Evolutionary conservation across 2,329 filamentous ascomycete genomes (phyloP), one percentile per base, ranked within the genome.

Genomic region (Cladosporium colombiae): DNA sequence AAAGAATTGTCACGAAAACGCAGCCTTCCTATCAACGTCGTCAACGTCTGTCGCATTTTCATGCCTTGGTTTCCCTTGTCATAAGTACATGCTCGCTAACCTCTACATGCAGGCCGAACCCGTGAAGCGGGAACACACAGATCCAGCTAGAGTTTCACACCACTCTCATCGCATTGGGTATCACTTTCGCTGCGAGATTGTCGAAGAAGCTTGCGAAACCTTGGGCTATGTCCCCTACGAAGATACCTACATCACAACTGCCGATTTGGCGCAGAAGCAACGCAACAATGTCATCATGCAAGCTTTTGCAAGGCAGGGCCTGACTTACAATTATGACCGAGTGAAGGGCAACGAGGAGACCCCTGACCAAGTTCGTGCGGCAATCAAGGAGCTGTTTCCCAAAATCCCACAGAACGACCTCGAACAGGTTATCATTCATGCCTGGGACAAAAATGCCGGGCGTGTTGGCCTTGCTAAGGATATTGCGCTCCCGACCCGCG

Each of bases 101-200:
- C 56, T 40, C 14, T 56, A n/a, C 21, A 18, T 16, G 33, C 25
- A 73, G 70, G 67, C 70, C 27, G 4, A 29, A 29, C 27, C 27
- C 27, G 27, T 29, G 27, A 29, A 4, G 27, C 27, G 27, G 27
- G 27, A 29, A 29, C 27, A 29, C 27, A 29, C 27, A 29, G 27
- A 75, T 58, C 72, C 71, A 16, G 56, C 37, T 29, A 73, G 71
- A 75, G 77, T 89, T 2, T 86, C 85, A 2, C 82, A 86, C 70
- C 85, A 89, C 72, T 82, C 88, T 58, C 83, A 87, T 70, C 82
- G 86, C 49, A 83, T 88, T 68, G 87, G 87, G 18, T 86, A 87
- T 73, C 86, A 89, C 72, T 89, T 89, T 68, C 85, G 85, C 7
- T 83, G 83, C 66, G 78, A 82, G n/a, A 81, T 88, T 65, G 84